Evolutionary conservation across 2,329 filamentous ascomycete genomes (phyloP), one percentile per base, ranked within the genome.

Genomic region (Penicillium thymicola): DNA sequence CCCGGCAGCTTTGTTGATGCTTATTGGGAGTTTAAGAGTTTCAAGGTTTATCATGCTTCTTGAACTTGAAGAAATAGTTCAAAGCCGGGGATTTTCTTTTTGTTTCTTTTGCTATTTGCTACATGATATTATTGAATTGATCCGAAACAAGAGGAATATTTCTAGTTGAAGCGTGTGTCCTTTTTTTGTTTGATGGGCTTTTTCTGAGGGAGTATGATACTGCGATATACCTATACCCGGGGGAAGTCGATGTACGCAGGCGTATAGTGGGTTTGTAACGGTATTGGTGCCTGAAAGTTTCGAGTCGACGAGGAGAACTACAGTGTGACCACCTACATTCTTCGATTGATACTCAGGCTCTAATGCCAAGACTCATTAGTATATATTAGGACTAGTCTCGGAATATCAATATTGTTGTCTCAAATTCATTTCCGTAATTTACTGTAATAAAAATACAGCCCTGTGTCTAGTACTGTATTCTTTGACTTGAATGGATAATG

Each of bases 21-120:
- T 1, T 89, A 79, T 67, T 90, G 82, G 87, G 84, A 84, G 72
- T 86, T 88, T 73, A 82, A 80, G 2, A 70, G 75, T 10, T 86
- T 88, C 60, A 75, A 82, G 59, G 79, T 88, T 2, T 88, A 86
- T 66, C 72, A 77, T 60, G 71, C 75, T 53, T 18, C 18, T 40
- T 60, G n/a, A 47, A 9, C 13, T 30, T 28, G 14, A n/a, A 23
- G 28, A 13, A 3, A 36, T 16, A 28, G 9, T 11, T 47, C 7
- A 46, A 11, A 9, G 14, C 2, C 16, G 5, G 9, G 3, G 2
- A 1, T 5, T 34, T 11, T 2, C 7, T 4, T 34, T 37, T 13
- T 9, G 0, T 11, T 23, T 38, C 2, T 30, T 27, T 36, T 51
- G 18, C 21, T 44, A 25, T 44, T 52, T 45, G 40, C 30, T 45